Percentiles rank a stretch among this genome's conserved stretches.
Evolutionary conservation across 139 green algal genomes (phyloP).

Genomic region (Mesotaenium endlicherianum): DNA sequence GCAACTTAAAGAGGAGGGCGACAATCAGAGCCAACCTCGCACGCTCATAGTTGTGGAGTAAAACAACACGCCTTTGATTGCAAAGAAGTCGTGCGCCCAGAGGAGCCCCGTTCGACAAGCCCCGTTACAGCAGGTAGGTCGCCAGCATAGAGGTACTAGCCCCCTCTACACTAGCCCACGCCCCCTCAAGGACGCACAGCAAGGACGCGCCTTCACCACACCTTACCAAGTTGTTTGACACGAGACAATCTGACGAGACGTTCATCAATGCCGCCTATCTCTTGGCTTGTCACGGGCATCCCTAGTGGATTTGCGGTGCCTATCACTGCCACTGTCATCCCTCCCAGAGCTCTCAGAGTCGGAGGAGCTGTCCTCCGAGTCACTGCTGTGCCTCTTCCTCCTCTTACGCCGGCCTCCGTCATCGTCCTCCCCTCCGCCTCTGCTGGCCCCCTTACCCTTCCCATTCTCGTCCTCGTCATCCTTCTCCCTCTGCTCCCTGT

Average conservation of each 20-base stretch:
- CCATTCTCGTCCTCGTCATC: not conserved
- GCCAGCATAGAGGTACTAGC: too few relatives aligned
- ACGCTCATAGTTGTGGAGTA: too few relatives aligned
- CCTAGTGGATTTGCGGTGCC: not conserved
- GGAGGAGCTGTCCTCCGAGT: not conserved
- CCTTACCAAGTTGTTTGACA: not conserved
- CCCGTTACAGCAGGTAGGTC: too few relatives aligned
- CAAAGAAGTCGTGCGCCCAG: too few relatives aligned
- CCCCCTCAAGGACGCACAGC: too few relatives aligned
- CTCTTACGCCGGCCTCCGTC: not conserved
- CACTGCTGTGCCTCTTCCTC: not conserved
- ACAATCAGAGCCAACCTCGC: too few relatives aligned
- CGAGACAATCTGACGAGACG: not conserved
- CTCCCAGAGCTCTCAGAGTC: not conserved
- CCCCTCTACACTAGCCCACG: too few relatives aligned
- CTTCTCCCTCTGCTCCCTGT: not conserved
- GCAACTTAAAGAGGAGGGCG: too few relatives aligned
- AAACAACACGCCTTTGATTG: too few relatives aligned
- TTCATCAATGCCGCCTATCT: not conserved
- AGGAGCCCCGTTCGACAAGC: too few relatives aligned
- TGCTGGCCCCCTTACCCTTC: not conserved
- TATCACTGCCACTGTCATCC: not conserved
- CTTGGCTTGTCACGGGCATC: not conserved
- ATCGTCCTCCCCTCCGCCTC: not conserved
- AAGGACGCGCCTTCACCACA: not conserved